phyloP scores from a whole-genome alignment of 164 flowering plant genomes.

The Dillenia turbinata region DNA sequence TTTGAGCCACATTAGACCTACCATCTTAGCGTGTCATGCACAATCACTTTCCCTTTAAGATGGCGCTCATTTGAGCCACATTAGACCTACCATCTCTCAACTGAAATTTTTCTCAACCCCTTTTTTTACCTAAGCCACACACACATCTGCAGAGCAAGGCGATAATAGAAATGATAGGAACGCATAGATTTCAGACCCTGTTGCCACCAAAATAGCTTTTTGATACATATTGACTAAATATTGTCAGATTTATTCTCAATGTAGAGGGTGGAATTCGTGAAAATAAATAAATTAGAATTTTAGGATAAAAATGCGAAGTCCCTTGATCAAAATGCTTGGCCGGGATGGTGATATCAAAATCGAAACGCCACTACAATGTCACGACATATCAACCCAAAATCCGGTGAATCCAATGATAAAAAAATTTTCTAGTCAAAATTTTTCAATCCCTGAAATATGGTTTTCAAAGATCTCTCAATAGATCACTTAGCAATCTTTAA shows the following conservation, averaged over 20 bases:
- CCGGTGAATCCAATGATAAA: no score
- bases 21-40: conserved; percentile 60
- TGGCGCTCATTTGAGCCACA: conserved; percentile 35
- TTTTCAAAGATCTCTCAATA: no score
- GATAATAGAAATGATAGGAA: conserved; percentile 60
- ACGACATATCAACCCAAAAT: no score
- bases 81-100: conserved; percentile 37
- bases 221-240: conserved; percentile 56
- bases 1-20: conserved; percentile 46
- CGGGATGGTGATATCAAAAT: no score
- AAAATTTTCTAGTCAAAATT: no score
- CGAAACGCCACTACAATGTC: no score
- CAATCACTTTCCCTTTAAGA: conserved; percentile 50
- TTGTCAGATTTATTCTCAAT: no score
- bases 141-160: conserved; percentile 41
- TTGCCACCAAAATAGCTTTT: conserved; percentile 53
- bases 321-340: no score
- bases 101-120: conserved; percentile 56
- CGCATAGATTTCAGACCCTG: conserved; percentile 70
- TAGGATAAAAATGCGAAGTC: conserved; percentile 5
- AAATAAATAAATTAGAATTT: no score
- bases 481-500: no score
- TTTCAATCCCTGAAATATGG: no score
- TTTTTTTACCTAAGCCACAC: conserved; percentile 59
- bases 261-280: no score